phyloP scores from a whole-genome alignment of 192 early-diverging fungal genomes.

The Endogone sp. region DNA sequence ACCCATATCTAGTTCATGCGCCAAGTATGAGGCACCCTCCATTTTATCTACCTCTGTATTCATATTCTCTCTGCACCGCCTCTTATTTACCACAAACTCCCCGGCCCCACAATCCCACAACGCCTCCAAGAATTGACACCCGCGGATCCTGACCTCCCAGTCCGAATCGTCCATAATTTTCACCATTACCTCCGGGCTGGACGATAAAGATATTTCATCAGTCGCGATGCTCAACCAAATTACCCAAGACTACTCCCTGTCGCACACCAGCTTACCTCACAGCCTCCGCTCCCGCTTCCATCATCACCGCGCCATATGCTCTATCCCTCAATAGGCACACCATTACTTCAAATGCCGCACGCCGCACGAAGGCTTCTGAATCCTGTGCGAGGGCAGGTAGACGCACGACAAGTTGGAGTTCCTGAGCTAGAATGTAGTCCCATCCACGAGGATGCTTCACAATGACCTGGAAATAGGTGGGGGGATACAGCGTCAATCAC shows the following conservation, averaged over 20 bases:
- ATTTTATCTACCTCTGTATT: slow-evolving; percentile 7
- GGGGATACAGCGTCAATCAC: background rate
- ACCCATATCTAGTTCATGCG: no score
- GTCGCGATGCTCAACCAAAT: background rate
- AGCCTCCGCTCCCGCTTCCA: slow-evolving; percentile 25
- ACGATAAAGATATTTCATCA: background rate
- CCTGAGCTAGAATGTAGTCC: slow-evolving; percentile 37
- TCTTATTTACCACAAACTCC: slow-evolving; percentile 21
- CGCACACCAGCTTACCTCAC: slow-evolving; percentile 22
- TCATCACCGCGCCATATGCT: slow-evolving; percentile 38
- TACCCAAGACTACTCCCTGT: background rate
- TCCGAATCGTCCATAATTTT: slow-evolving; percentile 45
- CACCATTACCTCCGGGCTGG: slow-evolving; percentile 34
- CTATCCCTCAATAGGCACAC: slow-evolving; percentile 40
- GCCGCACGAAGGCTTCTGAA: slow-evolving; percentile 47
- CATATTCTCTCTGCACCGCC: background rate
- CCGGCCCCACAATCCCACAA: slow-evolving; percentile 35
- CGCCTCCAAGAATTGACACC: slow-evolving; percentile 40
- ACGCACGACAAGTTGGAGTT: slow-evolving; percentile 25
- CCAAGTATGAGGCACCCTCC: background rate
- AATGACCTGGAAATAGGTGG: slow-evolving; percentile 15
- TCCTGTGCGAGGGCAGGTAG: slow-evolving; percentile 44
- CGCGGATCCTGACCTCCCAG: slow-evolving; percentile 43
- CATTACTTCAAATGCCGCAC: slow-evolving; percentile 47
- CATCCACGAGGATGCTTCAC: slow-evolving; percentile 42